Conservation (phyloP, 306 rosid genomes). For the Malus sieversii region DNA sequence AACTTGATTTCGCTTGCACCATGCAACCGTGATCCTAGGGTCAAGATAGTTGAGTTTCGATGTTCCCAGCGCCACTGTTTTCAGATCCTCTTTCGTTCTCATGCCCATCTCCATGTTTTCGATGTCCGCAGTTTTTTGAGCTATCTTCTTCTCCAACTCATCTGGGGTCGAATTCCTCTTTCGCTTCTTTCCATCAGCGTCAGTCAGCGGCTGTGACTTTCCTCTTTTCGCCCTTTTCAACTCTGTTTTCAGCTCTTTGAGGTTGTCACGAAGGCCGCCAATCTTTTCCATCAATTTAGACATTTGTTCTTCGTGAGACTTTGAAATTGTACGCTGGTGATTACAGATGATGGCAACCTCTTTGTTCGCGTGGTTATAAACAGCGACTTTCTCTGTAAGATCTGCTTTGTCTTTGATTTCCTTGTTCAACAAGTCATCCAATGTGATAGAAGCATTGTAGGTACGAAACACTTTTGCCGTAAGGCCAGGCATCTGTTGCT, state of each 20-base stretch:
- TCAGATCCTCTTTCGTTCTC: constrained; percentile 84
- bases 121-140: constrained; percentile 64
- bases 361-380: constrained; percentile 81
- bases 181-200: constrained; percentile 66
- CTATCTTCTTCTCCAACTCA: constrained; percentile 74
- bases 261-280: constrained; percentile 61
- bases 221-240: constrained; percentile 83
- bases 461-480: constrained; percentile 98
- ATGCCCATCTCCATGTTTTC: constrained; percentile 73
- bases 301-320: constrained; percentile 77
- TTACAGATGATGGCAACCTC: constrained; percentile 96
- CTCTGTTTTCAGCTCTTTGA: constrained; percentile 74
- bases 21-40: constrained; percentile 92
- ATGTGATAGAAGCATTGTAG: constrained; percentile 82
- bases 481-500: constrained; percentile 95
- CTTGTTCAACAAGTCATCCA: constrained; percentile 74
- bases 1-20: constrained; percentile 98
- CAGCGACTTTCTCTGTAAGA: constrained; percentile 61
- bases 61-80: constrained; percentile 94
- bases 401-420: constrained; percentile 59
- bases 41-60: constrained; percentile 95
- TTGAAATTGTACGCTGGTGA: constrained; percentile 89
- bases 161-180: constrained; percentile 67
- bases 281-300: constrained; percentile 61
- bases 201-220: constrained; percentile 60